phyloP scores from a whole-genome alignment of 495 filamentous ascomycete genomes.

The Annulohypoxylon maeteangense region DNA sequence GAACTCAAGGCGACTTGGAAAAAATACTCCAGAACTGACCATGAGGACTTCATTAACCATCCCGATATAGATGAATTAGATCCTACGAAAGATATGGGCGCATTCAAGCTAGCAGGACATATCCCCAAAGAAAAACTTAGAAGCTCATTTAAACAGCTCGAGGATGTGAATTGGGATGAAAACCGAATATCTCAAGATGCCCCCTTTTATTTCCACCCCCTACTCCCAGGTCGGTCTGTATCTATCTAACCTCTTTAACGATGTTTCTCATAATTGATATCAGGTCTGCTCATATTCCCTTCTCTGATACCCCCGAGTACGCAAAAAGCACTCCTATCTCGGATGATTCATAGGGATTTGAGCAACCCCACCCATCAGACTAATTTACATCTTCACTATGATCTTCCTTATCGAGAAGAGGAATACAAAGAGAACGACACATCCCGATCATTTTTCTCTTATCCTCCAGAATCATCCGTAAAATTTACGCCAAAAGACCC shows the following conservation, averaged over 20 bases:
- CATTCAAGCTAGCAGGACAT: slow-evolving; percentile 50
- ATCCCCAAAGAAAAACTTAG: slow-evolving; percentile 52
- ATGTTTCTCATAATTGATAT: slow-evolving; percentile 9
- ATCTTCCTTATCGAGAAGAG: slow-evolving; percentile 72
- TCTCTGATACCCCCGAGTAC: slow-evolving; percentile 72
- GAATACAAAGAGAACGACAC: slow-evolving; percentile 16
- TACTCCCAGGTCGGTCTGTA: slow-evolving; percentile 49
- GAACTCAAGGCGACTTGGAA: slow-evolving; percentile 73
- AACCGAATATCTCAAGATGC: slow-evolving; percentile 52
- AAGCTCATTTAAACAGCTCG: slow-evolving; percentile 52
- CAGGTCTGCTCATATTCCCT: slow-evolving; percentile 81
- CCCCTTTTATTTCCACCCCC: slow-evolving; percentile 59
- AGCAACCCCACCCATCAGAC: slow-evolving; percentile 79
- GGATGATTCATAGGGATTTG: slow-evolving; percentile 82
- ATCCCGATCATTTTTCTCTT: slow-evolving; percentile 59
- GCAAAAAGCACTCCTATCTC: slow-evolving; percentile 73
- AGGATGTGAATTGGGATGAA: slow-evolving; percentile 31
- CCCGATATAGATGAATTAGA: slow-evolving; percentile 58
- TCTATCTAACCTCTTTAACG: neutral
- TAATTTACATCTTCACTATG: slow-evolving; percentile 86
- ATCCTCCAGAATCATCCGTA: slow-evolving; percentile 47
- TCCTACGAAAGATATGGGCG: slow-evolving; percentile 39
- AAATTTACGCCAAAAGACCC: slow-evolving; percentile 74
- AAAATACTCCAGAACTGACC: slow-evolving; percentile 54
- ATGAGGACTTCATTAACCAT: slow-evolving; percentile 51